Base-by-base conservation (phyloP, 2,329 filamentous ascomycete species). In the Coccinonectria pachysandricola region DNA sequence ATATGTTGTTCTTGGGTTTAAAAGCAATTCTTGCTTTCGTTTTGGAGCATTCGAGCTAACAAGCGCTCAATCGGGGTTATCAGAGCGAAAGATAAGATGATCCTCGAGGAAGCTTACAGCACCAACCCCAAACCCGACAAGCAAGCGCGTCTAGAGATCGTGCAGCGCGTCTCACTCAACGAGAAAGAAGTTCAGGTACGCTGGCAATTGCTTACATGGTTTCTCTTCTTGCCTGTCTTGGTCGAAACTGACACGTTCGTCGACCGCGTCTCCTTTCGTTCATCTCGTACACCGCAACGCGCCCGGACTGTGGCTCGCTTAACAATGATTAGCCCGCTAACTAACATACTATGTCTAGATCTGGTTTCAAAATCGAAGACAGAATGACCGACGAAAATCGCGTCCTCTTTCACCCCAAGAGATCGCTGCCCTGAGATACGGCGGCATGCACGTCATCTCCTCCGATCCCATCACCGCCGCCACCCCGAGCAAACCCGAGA, bases 121-220 rank as follows among this genome's bases (percentile, higher is more conserved):
- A 71, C 66, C 36, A 92, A 95, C 53, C 74, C 84, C 6, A 95
- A 94, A 56, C 88, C 88, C 17, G 87, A 94, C 61, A 95, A 93
- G 59, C 70, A 76, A 30, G 80, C 84, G 54, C 83, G 88, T 59
- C 69, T 83, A 23, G 77, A 79, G 32, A 86, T 96, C 38, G 84
- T 92, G 34, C 72, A 74, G 57, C 81, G 77, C 56, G 86, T 95
- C 35, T 80, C 83, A 13, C 68, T 96, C 37, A 88, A 83, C 41
- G 87, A 95, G 61, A 95, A 94, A 56, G 87, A 95, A 63, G 85
- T 95, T 19, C 88, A 95, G 75, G 88, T 94, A 62, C 56, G 78
- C 56, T n/a, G n/a, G n/a, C n/a, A n/a, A n/a, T n/a, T n/a, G n/a
- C n/a, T n/a, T n/a, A n/a, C n/a, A n/a, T n/a, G n/a, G n/a, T n/a